These are phyloP conservation scores for Pistacia atlantica DNA, from an alignment of 345 rosid species.

Conservation along the genomic window DNA sequence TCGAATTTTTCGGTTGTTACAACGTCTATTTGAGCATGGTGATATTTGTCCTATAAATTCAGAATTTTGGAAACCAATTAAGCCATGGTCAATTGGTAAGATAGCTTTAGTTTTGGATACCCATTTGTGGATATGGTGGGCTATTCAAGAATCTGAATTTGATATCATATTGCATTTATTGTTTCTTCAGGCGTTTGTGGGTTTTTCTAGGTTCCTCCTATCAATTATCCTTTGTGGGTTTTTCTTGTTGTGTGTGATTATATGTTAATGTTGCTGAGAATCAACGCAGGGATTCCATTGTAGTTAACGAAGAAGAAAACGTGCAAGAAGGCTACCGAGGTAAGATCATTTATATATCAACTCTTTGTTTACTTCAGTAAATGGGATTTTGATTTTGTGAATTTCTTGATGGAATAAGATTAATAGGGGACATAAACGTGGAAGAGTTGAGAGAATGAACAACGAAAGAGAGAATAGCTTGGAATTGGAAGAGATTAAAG, in stretches of 20 bases:
- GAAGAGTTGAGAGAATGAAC: conserved; percentile 29
- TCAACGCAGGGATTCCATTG: background rate
- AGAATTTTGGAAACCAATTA: background rate
- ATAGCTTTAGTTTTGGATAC: background rate
- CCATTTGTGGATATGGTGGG: conserved; percentile 13
- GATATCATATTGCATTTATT: background rate
- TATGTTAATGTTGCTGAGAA: background rate
- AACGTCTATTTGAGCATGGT: background rate
- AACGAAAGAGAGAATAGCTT: background rate
- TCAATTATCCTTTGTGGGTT: background rate
- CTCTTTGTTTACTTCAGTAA: background rate
- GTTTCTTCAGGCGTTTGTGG: background rate
- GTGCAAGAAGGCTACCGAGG: conserved; percentile 4
- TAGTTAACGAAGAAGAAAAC: background rate
- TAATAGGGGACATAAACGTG: conserved; percentile 14
- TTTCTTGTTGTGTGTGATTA: background rate
- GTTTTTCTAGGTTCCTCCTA: background rate
- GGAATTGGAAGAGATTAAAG: conserved; percentile 32
- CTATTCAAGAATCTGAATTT: background rate
- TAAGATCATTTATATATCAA: background rate
- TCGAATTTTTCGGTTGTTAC: background rate
- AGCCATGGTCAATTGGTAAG: background rate
- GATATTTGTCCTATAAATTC: background rate
- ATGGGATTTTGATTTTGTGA: background rate
- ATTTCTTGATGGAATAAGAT: background rate